These are phyloP conservation scores for Pisolithus microcarpus DNA, from an alignment of 768 basidiomycete species.

Conservation along the genomic window DNA sequence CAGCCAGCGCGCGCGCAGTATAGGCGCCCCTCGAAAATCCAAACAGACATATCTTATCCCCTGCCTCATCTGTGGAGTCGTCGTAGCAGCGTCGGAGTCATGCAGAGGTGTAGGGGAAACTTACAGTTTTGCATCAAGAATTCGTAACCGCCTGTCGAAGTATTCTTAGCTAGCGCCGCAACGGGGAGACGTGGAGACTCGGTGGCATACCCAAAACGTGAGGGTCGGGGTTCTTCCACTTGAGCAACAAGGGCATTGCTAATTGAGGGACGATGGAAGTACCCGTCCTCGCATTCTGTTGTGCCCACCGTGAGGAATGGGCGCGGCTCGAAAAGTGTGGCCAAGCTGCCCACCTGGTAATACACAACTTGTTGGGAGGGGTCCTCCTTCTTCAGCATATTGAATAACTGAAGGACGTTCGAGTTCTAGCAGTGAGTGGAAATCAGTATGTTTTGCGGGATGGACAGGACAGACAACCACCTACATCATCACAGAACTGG, in stretches of 20 bases:
- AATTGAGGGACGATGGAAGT: constrained; percentile 61
- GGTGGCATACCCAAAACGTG: constrained; percentile 59
- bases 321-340: background rate
- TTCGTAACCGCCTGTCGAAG: constrained; percentile 54
- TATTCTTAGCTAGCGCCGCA: background rate
- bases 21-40: constrained; percentile 77
- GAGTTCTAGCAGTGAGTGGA: constrained; percentile 46
- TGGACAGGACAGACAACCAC: constrained; percentile 10
- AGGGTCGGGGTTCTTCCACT: constrained; percentile 54
- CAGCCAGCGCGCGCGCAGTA: constrained; percentile 62
- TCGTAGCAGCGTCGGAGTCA: background rate
- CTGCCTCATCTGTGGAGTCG: constrained; percentile 41
- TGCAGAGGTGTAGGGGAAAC: constrained; percentile 8
- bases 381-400: constrained; percentile 64
- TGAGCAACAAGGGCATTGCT: constrained; percentile 50
- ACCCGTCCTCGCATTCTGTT: constrained; percentile 57
- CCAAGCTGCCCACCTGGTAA: constrained; percentile 46
- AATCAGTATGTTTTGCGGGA: background rate
- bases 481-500: constrained; percentile 59
- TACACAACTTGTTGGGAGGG: constrained; percentile 59
- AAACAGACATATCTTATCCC: constrained; percentile 73
- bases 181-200: background rate
- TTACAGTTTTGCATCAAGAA: constrained; percentile 73
- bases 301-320: background rate
- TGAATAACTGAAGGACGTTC: constrained; percentile 62